Conservation (phyloP, 768 basidiomycete genomes). For the Neoboletus brunneissimus region DNA sequence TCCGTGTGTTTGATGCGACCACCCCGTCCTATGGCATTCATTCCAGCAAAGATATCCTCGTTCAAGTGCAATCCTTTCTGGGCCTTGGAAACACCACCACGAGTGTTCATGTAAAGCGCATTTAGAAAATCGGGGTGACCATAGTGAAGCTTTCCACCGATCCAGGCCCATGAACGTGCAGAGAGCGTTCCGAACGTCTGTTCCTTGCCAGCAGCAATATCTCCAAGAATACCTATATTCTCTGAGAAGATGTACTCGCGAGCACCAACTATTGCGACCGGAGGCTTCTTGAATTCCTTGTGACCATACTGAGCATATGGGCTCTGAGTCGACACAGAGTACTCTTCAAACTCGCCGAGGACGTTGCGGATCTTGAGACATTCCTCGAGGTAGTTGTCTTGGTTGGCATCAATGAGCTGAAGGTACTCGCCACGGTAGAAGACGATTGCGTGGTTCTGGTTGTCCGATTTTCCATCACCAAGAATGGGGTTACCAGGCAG, state of each 20-base stretch:
- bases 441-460: conserved; percentile 99
- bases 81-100: conserved; percentile 97
- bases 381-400: conserved; percentile 99
- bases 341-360: conserved; percentile 98
- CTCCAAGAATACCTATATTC: conserved; percentile 98
- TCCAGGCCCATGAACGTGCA: conserved; percentile 95
- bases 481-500: conserved; percentile 98
- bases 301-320: conserved; percentile 91
- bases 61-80: conserved; percentile 99
- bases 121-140: conserved; percentile 99
- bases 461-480: conserved; percentile 98
- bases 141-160: conserved; percentile 97
- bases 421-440: conserved; percentile 99
- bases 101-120: conserved; percentile 95
- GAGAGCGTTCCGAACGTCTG: conserved; percentile 98
- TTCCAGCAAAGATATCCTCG: conserved; percentile 99
- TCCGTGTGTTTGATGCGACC: conserved; percentile 99
- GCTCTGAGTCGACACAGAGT: conserved; percentile 75
- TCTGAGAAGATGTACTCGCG: conserved; percentile 99
- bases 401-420: conserved; percentile 99
- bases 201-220: conserved; percentile 98
- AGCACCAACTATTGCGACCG: conserved; percentile 96
- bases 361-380: conserved; percentile 99
- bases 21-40: conserved; percentile 96
- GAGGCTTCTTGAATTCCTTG: conserved; percentile 82